These are phyloP conservation scores for Tolypocladium sp. DNA, from an alignment of 2,329 filamentous ascomycete species.

Conservation along the genomic window DNA sequence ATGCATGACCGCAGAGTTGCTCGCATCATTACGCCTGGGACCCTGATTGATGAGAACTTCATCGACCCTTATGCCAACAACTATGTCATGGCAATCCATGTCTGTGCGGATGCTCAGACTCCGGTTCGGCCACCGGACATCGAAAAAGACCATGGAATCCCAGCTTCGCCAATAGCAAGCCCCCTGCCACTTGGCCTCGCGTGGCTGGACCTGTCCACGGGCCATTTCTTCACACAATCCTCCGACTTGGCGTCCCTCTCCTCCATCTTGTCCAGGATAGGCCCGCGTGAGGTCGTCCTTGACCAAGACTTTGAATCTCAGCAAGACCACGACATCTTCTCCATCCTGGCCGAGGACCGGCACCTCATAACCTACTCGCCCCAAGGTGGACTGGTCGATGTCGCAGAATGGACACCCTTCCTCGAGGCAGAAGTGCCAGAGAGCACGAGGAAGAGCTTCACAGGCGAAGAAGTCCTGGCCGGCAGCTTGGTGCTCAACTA, in stretches of 20 bases:
- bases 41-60: slow-evolving; percentile 94
- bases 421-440: slow-evolving; percentile 62
- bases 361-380: slow-evolving; percentile 67
- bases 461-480: slow-evolving; percentile 60
- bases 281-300: slow-evolving; percentile 76
- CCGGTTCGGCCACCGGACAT: neutral
- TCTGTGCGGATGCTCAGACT: slow-evolving; percentile 18
- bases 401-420: slow-evolving; percentile 64
- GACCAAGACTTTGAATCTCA: slow-evolving; percentile 51
- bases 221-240: slow-evolving; percentile 81
- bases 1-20: slow-evolving; percentile 79
- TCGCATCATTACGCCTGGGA: slow-evolving; percentile 87
- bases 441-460: slow-evolving; percentile 48
- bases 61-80: slow-evolving; percentile 93
- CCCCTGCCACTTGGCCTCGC: slow-evolving; percentile 59
- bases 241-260: slow-evolving; percentile 62
- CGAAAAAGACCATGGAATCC: neutral
- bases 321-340: slow-evolving; percentile 52
- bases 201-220: slow-evolving; percentile 93
- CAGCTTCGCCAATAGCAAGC: slow-evolving; percentile 4
- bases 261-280: slow-evolving; percentile 75
- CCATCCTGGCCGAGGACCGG: slow-evolving; percentile 64
- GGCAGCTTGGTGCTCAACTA: slow-evolving; percentile 79
- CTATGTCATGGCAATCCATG: slow-evolving; percentile 75
- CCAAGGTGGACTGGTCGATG: slow-evolving; percentile 31